Base-by-base conservation (phyloP, 1,139 yeast species). In the Yamadazyma triangularis region DNA sequence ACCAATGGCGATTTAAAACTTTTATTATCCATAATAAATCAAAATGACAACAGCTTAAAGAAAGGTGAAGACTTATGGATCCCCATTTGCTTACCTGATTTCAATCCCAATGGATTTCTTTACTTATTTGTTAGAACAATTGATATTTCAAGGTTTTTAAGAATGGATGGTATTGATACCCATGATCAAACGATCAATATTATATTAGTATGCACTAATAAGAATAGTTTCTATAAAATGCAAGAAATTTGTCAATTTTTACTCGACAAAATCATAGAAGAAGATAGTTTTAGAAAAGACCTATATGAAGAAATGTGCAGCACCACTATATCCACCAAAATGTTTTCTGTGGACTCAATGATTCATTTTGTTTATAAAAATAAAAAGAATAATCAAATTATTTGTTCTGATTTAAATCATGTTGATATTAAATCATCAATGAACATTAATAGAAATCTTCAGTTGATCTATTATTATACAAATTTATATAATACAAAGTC, bases 61-160 rank as follows among this genome's bases (percentile, higher is more conserved):
- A 42, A 48, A 11, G 36, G 42, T 2, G 91, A 84, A 43, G 96
- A 89, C 47, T 74, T 87, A 39, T 91, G 97, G 97, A 74, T 87
- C 10, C 98, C 98, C 0, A 67, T 91, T 2, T 91, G 98, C 52
- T 69, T 91, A 55, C 96, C 98, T 1, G 77, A 84, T 42, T 91
- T 91, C 61, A 91, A 91, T 51, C 64, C 86, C 3, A 78, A 79
- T 40, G 98, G 98, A 10, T 93, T 88, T 47, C 60, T 91, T 7
- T 85, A 91, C 50, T 78, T 87, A 3, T 86, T 83, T 49, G 82
- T 88, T 28, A 78, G 77, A 39, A 77, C 75, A 36, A 60, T 86
- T 32, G 64, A 60, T 27, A 36, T 71, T 19, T 36, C 41, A 10
- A 36, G 40, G 14, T 36, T 40, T 27, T 30, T 47, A 2, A 25